These are phyloP conservation scores for Sphaerosporella brunnea DNA, from an alignment of 495 filamentous ascomycete species.

Conservation along the genomic window DNA sequence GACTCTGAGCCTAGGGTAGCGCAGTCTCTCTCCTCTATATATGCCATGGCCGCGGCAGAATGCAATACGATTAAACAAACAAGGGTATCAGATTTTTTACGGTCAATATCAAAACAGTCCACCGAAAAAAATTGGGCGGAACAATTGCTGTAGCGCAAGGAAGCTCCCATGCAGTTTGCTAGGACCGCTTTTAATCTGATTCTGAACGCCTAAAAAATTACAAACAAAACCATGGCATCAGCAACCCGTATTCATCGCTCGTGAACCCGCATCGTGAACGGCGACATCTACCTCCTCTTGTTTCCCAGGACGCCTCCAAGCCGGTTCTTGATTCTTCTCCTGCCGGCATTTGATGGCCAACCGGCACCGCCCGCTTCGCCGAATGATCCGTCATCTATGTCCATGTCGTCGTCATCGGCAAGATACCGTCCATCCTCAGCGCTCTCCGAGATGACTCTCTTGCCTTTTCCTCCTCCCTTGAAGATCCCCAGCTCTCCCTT, in stretches of 20 bases:
- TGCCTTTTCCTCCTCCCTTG: conserved; percentile 28
- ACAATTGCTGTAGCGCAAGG: no score
- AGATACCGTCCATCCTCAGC: conserved; percentile 29
- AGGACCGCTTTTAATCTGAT: conserved; percentile 1
- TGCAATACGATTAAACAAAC: no score
- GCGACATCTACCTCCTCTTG: conserved; percentile 10
- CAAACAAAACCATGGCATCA: neutral
- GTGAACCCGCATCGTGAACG: no score
- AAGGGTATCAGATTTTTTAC: no score
- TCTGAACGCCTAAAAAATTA: neutral
- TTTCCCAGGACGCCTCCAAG: conserved; percentile 3
- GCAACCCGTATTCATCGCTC: no score
- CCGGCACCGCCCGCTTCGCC: conserved; percentile 18
- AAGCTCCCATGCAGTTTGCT: no score
- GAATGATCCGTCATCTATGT: conserved; percentile 36
- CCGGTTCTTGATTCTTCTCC: conserved; percentile 20
- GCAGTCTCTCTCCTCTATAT: no score
- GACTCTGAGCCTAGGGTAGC: no score
- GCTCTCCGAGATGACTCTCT: conserved; percentile 33
- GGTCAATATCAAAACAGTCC: no score
- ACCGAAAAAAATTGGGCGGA: no score
- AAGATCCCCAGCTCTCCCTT: conserved; percentile 20
- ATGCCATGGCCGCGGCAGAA: no score
- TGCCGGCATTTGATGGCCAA: conserved; percentile 17
- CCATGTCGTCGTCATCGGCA: conserved; percentile 39